A percentile compares a stretch with the other conserved stretches of the same genome.
These are phyloP conservation scores for Nicotiana noctiflora DNA, from an alignment of 257 asterid species.

Conservation along the genomic window DNA sequence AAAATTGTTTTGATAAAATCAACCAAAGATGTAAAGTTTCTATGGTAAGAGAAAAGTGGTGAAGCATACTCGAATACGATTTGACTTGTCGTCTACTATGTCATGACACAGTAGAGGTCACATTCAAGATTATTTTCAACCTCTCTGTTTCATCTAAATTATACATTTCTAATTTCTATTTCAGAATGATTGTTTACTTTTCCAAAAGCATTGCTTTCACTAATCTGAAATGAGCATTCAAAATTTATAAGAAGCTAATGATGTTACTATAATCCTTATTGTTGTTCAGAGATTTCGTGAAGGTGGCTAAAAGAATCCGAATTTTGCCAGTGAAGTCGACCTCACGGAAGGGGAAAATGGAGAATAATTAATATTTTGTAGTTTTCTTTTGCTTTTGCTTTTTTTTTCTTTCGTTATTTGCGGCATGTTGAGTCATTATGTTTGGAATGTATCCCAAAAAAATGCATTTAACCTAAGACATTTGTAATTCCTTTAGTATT, in stretches of 20 bases:
- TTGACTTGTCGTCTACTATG: too few species aligned
- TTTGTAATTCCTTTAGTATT: neutral
- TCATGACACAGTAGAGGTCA: too few species aligned
- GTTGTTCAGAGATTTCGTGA: conserved; percentile 59
- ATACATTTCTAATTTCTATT: neutral
- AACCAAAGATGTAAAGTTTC: neutral
- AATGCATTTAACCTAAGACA: neutral
- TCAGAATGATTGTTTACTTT: neutral
- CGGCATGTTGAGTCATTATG: neutral
- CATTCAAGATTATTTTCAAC: neutral
- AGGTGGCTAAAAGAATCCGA: conserved; percentile 74
- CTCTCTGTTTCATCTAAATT: too few species aligned
- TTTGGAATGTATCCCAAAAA: neutral
- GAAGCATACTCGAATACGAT: neutral
- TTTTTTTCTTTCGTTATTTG: neutral
- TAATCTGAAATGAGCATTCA: neutral
- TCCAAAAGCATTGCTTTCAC: neutral
- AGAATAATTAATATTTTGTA: conserved; percentile 9
- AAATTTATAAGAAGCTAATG: neutral
- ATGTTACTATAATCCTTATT: neutral
- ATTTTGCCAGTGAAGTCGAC: conserved; percentile 57
- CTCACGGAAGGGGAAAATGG: conserved; percentile 35
- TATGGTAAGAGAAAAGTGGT: neutral
- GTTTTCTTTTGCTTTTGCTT: neutral
- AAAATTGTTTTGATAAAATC: neutral